A percentile compares a stretch with the other conserved stretches of the same genome.
Conservation (phyloP, 148 eudicot genomes). For the Chenopodium album region DNA sequence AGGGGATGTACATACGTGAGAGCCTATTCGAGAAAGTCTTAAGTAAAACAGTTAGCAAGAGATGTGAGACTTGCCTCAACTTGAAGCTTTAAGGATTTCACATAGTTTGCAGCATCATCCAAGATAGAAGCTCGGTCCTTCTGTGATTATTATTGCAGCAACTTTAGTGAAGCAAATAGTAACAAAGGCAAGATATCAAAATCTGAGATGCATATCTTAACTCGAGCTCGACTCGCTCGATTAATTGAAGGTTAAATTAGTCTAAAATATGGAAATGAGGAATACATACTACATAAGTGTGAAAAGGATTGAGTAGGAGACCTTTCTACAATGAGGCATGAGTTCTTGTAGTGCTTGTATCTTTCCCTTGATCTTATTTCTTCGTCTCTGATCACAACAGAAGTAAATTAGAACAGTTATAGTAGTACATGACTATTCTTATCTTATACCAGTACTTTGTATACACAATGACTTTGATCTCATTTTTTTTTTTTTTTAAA, state of each 20-base stretch:
- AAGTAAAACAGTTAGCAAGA: neutral
- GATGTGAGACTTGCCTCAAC: conserved; percentile 6
- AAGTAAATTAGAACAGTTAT: neutral
- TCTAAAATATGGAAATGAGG: neutral
- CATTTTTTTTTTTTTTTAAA: too few species aligned
- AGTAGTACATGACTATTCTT: too few species aligned
- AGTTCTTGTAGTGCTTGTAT: conserved; percentile 25
- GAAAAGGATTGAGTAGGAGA: neutral
- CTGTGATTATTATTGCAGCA: neutral
- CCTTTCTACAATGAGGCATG: conserved; percentile 32
- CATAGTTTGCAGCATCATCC: conserved; percentile 19
- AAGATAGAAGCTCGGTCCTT: conserved; percentile 20
- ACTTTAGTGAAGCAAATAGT: neutral
- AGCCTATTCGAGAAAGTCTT: too few species aligned
- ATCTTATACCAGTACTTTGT: too few species aligned
- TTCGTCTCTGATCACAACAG: conserved; percentile 18
- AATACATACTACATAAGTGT: too few species aligned
- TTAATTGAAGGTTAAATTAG: neutral
- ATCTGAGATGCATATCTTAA: too few species aligned
- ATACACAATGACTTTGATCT: too few species aligned
- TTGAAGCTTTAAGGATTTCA: conserved; percentile 12
- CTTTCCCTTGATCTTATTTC: conserved; percentile 21
- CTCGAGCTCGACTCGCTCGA: too few species aligned
- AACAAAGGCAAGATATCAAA: too few species aligned
- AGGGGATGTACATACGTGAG: too few species aligned